phyloP scores from a whole-genome alignment of 1,139 yeast species.

The Candida dubliniensis region DNA sequence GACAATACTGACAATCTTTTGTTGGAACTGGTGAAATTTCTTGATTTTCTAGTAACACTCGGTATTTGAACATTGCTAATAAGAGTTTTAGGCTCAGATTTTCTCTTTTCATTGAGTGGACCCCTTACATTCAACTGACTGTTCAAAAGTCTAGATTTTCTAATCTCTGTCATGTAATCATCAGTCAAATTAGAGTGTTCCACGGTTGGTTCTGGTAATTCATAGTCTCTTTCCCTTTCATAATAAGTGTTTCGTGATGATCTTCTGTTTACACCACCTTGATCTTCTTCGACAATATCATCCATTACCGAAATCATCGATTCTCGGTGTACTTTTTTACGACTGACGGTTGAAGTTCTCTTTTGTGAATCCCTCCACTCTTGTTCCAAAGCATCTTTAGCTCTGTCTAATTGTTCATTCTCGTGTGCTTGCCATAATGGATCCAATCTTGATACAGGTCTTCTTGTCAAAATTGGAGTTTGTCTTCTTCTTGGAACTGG shows the following conservation, averaged over 20 bases:
- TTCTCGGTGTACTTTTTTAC: constrained; percentile 33
- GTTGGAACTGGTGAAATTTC: constrained; percentile 59
- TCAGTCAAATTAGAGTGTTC: constrained; percentile 43
- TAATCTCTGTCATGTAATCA: constrained; percentile 46
- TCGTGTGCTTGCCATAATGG: constrained; percentile 56
- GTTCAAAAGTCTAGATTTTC: constrained; percentile 45
- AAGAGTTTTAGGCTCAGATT: constrained; percentile 30
- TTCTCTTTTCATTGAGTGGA: constrained; percentile 19
- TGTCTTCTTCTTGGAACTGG: constrained; percentile 39
- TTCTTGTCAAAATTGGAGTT: constrained; percentile 46
- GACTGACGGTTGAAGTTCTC: constrained; percentile 11
- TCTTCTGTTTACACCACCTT: constrained; percentile 13
- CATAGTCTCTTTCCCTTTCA: constrained; percentile 23
- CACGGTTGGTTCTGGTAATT: constrained; percentile 40
- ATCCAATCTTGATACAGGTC: constrained; percentile 73
- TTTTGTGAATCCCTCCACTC: constrained; percentile 24
- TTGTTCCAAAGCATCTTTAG: constrained; percentile 45
- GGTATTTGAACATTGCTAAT: constrained; percentile 68
- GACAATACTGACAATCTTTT: constrained; percentile 71
- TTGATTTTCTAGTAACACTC: constrained; percentile 66
- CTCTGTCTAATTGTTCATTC: constrained; percentile 48
- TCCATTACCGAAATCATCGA: constrained; percentile 41
- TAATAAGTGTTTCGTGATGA: constrained; percentile 24
- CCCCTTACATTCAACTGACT: constrained; percentile 42
- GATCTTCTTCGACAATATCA: constrained; percentile 16